Evolutionary conservation across 768 basidiomycete genomes (phyloP).

Genomic region (Trametes maxima): DNA sequence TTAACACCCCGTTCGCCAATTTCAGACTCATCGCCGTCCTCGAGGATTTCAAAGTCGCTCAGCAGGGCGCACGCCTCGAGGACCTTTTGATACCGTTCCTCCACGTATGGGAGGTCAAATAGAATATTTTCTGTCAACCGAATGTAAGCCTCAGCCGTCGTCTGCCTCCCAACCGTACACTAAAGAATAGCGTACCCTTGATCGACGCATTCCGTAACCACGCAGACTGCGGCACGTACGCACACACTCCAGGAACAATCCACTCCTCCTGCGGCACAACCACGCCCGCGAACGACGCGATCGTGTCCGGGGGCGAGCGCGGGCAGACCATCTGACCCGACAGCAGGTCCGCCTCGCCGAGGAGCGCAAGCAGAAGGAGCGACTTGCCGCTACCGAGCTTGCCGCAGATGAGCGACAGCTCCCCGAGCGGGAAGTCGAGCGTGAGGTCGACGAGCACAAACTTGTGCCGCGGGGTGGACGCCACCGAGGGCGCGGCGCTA

Average conservation of each 20-base stretch:
- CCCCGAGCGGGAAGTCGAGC: slow-evolving; percentile 75
- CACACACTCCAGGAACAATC: slow-evolving; percentile 77
- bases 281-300: slow-evolving; percentile 59
- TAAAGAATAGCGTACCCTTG: slow-evolving; percentile 37
- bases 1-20: slow-evolving; percentile 84
- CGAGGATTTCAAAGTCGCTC: slow-evolving; percentile 77
- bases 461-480: slow-evolving; percentile 74
- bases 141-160: background rate
- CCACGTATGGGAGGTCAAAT: slow-evolving; percentile 75
- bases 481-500: slow-evolving; percentile 51
- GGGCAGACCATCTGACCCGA: slow-evolving; percentile 83
- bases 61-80: slow-evolving; percentile 70
- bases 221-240: slow-evolving; percentile 80
- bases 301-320: slow-evolving; percentile 77
- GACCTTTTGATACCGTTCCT: slow-evolving; percentile 74
- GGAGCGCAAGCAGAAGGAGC: slow-evolving; percentile 74
- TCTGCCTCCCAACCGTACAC: background rate
- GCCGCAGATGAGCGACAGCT: slow-evolving; percentile 84
- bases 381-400: slow-evolving; percentile 92
- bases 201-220: slow-evolving; percentile 79
- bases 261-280: slow-evolving; percentile 58
- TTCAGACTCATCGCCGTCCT: slow-evolving; percentile 87
- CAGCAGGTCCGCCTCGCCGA: slow-evolving; percentile 87
- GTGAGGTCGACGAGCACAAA: slow-evolving; percentile 82
- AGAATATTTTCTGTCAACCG: slow-evolving; percentile 63